Evolutionary conservation across 768 basidiomycete species (phyloP), one percentile per base, ranked within the genome.

Genomic region (Podaxis carcinomalis): DNA sequence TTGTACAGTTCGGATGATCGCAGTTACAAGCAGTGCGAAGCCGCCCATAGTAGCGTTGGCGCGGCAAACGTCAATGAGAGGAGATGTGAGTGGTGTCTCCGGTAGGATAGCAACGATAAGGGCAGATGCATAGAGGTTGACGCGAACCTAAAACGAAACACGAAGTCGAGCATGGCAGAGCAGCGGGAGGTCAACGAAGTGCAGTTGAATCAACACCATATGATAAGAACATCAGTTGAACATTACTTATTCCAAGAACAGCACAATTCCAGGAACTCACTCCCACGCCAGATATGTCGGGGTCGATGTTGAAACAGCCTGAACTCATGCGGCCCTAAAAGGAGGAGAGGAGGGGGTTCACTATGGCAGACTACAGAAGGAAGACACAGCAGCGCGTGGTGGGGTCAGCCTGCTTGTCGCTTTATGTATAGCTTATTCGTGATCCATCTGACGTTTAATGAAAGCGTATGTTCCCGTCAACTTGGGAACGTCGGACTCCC

Each of bases 101-200:
- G 64, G 64, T 21, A 65, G 57, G 5, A 56, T n/a, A 13, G 64
- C 51, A 21, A 65, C 13, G 21, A 65, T 61, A 27, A 65, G 57
- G 23, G 51, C 62, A 14, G 64, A 58, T 3, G 62, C 60, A 37
- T 65, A 65, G 53, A 65, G 51, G 50, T 65, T 65, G 25, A 62
- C 51, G 40, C 64, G 64, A 51, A 64, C 58, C 64, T 64, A 28
- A 32, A 5, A 7, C 6, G 28, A 6, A 16, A 49, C 40, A 4
- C 13, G 5, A 42, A 2, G 6, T 32, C 28, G 11, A n/a, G 40
- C n/a, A 42, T 5, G n/a, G n/a, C 14, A 5, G 14, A 13, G 40
- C 1, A 13, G 14, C 11, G 14, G 40, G n/a, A n/a, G n/a, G 11
- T 42, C 40, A 42, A 14, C 14, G 28, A 42, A 42, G 40, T 4